phyloP scores from a whole-genome alignment of 2,329 filamentous ascomycete species.

The Clonostachys byssicola region DNA sequence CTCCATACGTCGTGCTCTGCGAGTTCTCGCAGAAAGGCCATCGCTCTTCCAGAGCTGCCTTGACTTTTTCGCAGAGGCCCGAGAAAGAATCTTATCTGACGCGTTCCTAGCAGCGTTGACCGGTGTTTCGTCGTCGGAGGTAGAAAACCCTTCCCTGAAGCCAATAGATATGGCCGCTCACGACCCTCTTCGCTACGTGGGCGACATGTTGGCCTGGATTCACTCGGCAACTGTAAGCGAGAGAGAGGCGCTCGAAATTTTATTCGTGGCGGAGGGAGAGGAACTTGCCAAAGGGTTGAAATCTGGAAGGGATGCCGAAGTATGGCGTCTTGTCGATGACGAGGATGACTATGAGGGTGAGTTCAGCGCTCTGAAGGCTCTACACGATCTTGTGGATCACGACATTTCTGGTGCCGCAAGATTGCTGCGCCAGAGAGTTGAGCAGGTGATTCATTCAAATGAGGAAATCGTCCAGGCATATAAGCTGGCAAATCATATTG shows the following conservation, averaged over 20 bases:
- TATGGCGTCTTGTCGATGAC: constrained; percentile 68
- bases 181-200: constrained; percentile 85
- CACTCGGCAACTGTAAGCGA: constrained; percentile 94
- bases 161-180: constrained; percentile 93
- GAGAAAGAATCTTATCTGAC: constrained; percentile 82
- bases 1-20: constrained; percentile 76
- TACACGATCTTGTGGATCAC: constrained; percentile 83
- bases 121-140: constrained; percentile 56
- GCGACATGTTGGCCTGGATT: constrained; percentile 96
- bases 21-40: constrained; percentile 84
- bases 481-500: constrained; percentile 82
- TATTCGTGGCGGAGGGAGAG: constrained; percentile 88
- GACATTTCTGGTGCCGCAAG: constrained; percentile 78
- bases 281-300: constrained; percentile 82
- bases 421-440: constrained; percentile 82
- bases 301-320: constrained; percentile 74
- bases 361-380: constrained; percentile 78
- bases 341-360: constrained; percentile 47
- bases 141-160: constrained; percentile 63
- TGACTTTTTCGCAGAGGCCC: constrained; percentile 86
- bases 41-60: constrained; percentile 90
- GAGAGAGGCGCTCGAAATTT: constrained; percentile 81
- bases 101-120: constrained; percentile 87
- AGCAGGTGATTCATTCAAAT: constrained; percentile 88
- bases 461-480: constrained; percentile 87